These are phyloP conservation scores for Salvia rosmarinus DNA, from an alignment of 257 asterid genomes.

Conservation along the genomic window DNA sequence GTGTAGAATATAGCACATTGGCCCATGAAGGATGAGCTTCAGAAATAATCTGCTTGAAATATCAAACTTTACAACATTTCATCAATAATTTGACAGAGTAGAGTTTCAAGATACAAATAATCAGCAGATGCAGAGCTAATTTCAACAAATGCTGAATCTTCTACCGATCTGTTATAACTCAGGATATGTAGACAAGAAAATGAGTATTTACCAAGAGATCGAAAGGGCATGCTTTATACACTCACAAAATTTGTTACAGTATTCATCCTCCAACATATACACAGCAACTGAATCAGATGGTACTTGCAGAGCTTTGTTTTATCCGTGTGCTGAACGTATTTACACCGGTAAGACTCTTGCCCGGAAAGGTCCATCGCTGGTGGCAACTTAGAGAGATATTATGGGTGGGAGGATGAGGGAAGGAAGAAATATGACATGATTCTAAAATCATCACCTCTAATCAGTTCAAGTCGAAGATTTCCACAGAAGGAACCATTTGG, in stretches of 20 bases:
- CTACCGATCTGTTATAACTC: not conserved
- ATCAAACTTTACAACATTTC: not conserved
- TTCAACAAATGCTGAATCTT: constrained; percentile 19
- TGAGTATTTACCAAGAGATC: constrained; percentile 18
- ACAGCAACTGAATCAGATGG: constrained; percentile 28
- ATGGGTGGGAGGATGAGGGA: not conserved
- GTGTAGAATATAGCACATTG: too few species aligned
- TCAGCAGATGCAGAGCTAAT: not conserved
- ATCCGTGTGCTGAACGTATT: constrained; percentile 28
- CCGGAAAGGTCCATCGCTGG: constrained; percentile 27
- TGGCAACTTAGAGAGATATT: constrained; percentile 18
- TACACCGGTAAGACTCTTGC: constrained; percentile 17
- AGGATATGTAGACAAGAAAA: constrained; percentile 19
- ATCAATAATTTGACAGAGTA: constrained; percentile 18
- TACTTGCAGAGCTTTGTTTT: constrained; percentile 6
- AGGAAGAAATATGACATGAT: constrained; percentile 1
- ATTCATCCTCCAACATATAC: constrained; percentile 34
- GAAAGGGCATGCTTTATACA: constrained; percentile 30
- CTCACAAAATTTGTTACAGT: constrained; percentile 28
- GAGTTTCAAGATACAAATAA: constrained; percentile 9
- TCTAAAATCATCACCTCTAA: constrained; percentile 26
- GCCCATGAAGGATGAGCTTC: not conserved
- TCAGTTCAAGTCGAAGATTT: not conserved
- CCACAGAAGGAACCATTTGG: not conserved
- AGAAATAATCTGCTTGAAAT: not conserved